Conservation (phyloP, 768 basidiomycete genomes). For the Leccinum truebloodii region DNA sequence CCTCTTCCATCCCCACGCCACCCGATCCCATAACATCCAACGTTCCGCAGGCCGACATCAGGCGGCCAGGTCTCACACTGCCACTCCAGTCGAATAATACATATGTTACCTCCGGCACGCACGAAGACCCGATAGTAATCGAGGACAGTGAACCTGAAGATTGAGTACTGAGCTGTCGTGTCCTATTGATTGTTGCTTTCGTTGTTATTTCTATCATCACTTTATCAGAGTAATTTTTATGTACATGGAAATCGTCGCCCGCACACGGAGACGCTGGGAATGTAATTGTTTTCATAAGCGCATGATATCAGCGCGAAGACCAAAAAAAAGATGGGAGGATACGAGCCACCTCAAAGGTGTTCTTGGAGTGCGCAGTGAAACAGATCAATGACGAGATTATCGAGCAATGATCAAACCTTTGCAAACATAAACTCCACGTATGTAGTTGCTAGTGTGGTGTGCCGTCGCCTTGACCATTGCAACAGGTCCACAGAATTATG, state of each 20-base stretch:
- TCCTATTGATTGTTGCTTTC: conserved; percentile 1
- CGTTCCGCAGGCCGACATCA: neutral
- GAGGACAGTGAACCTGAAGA: conserved; percentile 23
- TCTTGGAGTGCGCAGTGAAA: conserved; percentile 12
- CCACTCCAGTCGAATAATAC: conserved; percentile 4
- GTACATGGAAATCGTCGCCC: neutral
- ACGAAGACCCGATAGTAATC: conserved; percentile 25
- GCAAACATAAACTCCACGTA: conserved; percentile 72
- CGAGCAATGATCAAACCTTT: conserved; percentile 54
- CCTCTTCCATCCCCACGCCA: conserved; percentile 1
- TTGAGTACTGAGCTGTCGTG: conserved; percentile 9
- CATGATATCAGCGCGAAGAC: neutral
- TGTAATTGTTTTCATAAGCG: neutral
- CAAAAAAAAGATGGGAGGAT: neutral
- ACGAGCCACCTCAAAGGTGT: conserved; percentile 16
- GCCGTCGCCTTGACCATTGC: conserved; percentile 72
- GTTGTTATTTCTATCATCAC: neutral
- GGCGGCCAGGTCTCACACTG: conserved; percentile 7
- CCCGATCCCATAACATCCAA: neutral
- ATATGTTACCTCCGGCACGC: conserved; percentile 12
- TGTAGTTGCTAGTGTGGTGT: conserved; percentile 50
- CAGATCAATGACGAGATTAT: conserved; percentile 1
- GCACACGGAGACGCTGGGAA: neutral
- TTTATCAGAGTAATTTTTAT: neutral
- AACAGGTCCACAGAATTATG: conserved; percentile 76